Evolutionary conservation across 2,329 filamentous ascomycete genomes (phyloP), one percentile per base, ranked within the genome.

Genomic region (Cladosporium sp.): DNA sequence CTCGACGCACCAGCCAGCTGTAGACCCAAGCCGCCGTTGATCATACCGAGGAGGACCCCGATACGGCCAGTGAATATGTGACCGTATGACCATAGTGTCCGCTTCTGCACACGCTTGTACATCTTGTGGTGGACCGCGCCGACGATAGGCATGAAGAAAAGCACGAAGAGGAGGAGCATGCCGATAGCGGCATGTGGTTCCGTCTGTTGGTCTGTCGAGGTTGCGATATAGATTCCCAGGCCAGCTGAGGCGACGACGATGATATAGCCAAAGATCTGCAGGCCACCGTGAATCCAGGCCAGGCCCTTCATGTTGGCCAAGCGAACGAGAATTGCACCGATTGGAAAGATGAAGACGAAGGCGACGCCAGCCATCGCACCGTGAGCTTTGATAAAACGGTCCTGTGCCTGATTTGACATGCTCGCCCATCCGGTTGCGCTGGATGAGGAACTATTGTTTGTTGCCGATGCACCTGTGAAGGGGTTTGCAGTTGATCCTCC

Each of bases 141-240:
- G 28, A 82, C 70, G 2, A 77, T 65, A 0, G 81, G 82, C 61
- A 82, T 80, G 62, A 86, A 80, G 12, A 85, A 73, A 1, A 88
- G 66, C 5, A 73, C 62, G 0, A 68, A 68, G 34, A 84, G 70
- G 2, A 82, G 73, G 12, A 83, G 64, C 8, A 81, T 73, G 15
- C 82, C 82, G 50, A 84, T 80, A 61, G 82, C 74, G 2, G 78
- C 72, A 60, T 84, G 82, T 44, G 77, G 70, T 35, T 71, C 65
- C 45, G 70, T 54, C 10, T 79, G 54, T 57, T 75, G 32, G 47
- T 68, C 61, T 12, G 75, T 61, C 12, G 74, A 64, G 1, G 65
- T 70, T 1, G 77, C 80, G 10, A 84, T 67, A 25, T 76, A 76
- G 35, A 83, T 69, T 4, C 82, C 82, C 0, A 83, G 63, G 1